These are phyloP conservation scores for Vachellia pachyceras DNA, from an alignment of 306 rosid species.

Conservation along the genomic window DNA sequence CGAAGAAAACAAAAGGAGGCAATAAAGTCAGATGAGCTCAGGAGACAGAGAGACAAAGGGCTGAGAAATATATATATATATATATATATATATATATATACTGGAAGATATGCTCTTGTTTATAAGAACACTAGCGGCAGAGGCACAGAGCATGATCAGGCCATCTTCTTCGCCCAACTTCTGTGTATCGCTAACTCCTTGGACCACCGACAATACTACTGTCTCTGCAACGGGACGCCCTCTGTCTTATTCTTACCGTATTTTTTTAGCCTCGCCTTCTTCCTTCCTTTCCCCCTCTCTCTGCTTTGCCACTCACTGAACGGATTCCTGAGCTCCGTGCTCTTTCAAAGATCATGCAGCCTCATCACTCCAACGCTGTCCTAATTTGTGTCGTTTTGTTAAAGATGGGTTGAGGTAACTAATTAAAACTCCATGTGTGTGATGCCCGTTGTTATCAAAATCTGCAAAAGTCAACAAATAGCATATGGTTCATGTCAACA, in stretches of 20 bases:
- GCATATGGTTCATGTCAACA: too few species aligned
- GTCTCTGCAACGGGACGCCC: too few species aligned
- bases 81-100: too few species aligned
- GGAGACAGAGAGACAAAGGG: neutral
- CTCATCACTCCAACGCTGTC: neutral
- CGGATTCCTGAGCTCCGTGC: neutral
- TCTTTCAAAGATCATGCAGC: neutral
- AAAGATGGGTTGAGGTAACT: neutral
- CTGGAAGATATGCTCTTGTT: neutral
- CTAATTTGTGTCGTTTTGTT: neutral
- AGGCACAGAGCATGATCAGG: neutral
- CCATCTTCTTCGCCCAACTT: slow-evolving; percentile 2
- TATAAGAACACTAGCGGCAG: slow-evolving; percentile 3
- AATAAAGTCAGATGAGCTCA: neutral
- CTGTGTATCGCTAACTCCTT: neutral
- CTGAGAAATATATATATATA: neutral
- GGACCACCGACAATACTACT: slow-evolving; percentile 11
- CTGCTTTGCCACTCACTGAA: too few species aligned
- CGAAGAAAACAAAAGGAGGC: neutral
- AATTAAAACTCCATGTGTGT: neutral
- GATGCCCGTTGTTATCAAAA: too few species aligned
- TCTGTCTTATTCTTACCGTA: too few species aligned
- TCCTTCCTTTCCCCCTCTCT: too few species aligned
- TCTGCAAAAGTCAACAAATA: too few species aligned
- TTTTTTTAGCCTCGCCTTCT: too few species aligned